phyloP scores from a whole-genome alignment of 176 grass and related monocot species.

The Avena insularis region DNA sequence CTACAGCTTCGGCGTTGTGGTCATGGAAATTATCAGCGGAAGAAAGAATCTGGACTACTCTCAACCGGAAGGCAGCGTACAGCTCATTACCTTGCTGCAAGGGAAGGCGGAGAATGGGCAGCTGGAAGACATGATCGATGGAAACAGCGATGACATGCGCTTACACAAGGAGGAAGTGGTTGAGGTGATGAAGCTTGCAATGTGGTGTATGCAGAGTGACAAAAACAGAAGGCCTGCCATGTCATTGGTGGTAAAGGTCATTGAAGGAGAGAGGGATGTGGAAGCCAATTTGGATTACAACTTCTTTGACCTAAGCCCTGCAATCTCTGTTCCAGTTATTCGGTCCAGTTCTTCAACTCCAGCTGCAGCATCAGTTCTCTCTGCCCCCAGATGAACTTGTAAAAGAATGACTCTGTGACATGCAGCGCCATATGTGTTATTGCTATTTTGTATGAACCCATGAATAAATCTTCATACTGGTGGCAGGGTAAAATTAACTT shows the following conservation, averaged over 20 bases:
- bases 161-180: conserved; percentile 44
- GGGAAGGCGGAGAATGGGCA: conserved; percentile 36
- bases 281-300: conserved; percentile 40
- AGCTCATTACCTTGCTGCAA: conserved; percentile 57
- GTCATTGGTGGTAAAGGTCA: conserved; percentile 59
- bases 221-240: conserved; percentile 61
- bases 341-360: not conserved
- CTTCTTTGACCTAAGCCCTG: conserved; percentile 35
- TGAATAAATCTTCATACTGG: not conserved
- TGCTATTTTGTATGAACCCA: not conserved
- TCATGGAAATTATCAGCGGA: conserved; percentile 64
- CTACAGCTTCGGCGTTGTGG: conserved; percentile 72
- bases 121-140: conserved; percentile 48
- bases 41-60: conserved; percentile 65
- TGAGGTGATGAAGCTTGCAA: conserved; percentile 55
- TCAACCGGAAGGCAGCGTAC: conserved; percentile 37
- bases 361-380: not conserved
- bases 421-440: not conserved
- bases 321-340: not conserved
- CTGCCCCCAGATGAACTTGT: not conserved
- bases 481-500: not conserved
- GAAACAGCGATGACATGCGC: conserved; percentile 9
- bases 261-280: conserved; percentile 53
- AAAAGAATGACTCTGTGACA: not conserved
- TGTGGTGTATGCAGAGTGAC: conserved; percentile 73